Percentiles rank a stretch among this genome's conserved stretches.
Evolutionary conservation across 2,329 filamentous ascomycete species (phyloP).

Genomic region (Cladobotryum protrusum): DNA sequence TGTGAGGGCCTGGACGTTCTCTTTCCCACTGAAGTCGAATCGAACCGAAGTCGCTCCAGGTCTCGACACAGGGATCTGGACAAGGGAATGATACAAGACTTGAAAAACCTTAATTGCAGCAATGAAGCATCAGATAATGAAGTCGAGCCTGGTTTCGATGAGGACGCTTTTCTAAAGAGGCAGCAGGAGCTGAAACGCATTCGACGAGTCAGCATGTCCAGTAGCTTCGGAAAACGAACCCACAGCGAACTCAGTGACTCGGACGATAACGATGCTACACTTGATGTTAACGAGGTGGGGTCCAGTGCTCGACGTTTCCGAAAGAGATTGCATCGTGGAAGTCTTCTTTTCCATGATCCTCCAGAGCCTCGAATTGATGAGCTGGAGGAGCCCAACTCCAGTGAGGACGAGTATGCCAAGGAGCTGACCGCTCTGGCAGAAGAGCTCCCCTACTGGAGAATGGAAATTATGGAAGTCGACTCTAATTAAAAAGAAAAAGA

Average conservation of each 20-base stretch:
- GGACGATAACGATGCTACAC: constrained; percentile 35
- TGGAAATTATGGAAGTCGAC: constrained; percentile 47
- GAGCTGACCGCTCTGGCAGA: constrained; percentile 36
- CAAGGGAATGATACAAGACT: constrained; percentile 36
- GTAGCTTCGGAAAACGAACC: constrained; percentile 49
- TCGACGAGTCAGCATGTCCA: constrained; percentile 44
- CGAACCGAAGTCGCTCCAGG: constrained; percentile 35
- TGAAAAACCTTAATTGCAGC: constrained; percentile 41
- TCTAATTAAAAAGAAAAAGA: constrained; percentile 17
- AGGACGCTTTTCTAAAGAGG: constrained; percentile 31
- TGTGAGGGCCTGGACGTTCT: constrained; percentile 37
- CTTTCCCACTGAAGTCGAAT: constrained; percentile 42
- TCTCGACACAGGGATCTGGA: constrained; percentile 36
- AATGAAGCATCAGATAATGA: constrained; percentile 33
- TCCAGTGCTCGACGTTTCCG: constrained; percentile 43
- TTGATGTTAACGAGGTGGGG: constrained; percentile 37
- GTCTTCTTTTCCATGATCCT: constrained; percentile 44
- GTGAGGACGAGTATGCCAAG: constrained; percentile 37
- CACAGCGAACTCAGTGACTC: constrained; percentile 49
- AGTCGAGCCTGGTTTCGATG: constrained; percentile 25
- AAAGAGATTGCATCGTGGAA: constrained; percentile 41
- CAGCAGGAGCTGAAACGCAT: constrained; percentile 39
- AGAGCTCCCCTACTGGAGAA: constrained; percentile 45
- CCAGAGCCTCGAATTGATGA: constrained; percentile 47
- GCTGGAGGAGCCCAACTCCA: constrained; percentile 46